Percentiles rank a stretch among this genome's conserved stretches.
phyloP scores from a whole-genome alignment of 1,284 basidiomycete species.

The Leccinum subrobustum region DNA sequence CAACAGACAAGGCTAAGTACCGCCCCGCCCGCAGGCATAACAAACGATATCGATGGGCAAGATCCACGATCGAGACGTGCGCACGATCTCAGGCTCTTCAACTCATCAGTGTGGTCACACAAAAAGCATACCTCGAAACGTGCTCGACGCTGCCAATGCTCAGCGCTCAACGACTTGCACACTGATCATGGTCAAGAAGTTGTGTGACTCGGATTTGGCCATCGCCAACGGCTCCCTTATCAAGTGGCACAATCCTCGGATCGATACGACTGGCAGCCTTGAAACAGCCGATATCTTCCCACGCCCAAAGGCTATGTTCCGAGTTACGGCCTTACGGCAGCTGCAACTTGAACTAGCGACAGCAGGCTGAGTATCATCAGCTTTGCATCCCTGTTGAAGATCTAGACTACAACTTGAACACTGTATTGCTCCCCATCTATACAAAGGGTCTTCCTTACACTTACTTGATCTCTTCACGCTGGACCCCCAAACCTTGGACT shows the following conservation, averaged over 20 bases:
- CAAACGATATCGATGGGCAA: neutral
- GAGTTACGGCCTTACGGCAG: neutral
- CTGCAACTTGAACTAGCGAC: no score
- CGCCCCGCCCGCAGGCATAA: neutral
- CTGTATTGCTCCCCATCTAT: neutral
- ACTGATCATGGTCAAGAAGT: conserved; percentile 19
- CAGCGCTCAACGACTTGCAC: conserved; percentile 14
- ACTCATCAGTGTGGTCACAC: conserved; percentile 6
- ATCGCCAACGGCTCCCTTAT: conserved; percentile 20
- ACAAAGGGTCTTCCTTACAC: neutral
- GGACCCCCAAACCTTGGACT: neutral
- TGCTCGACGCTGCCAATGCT: conserved; percentile 6
- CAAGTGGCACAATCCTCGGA: conserved; percentile 20
- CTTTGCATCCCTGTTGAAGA: neutral
- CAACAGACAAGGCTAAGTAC: neutral
- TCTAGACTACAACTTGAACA: no score
- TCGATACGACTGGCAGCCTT: conserved; percentile 23
- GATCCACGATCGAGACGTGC: neutral
- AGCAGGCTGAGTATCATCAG: no score
- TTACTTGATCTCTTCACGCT: neutral
- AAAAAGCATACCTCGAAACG: conserved; percentile 9
- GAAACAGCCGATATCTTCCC: conserved; percentile 6
- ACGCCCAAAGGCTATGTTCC: neutral
- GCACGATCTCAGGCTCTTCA: neutral
- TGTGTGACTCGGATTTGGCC: neutral